Percentiles rank a stretch among this genome's conserved stretches.
Evolutionary conservation across 768 basidiomycete species (phyloP).

Genomic region (Hortiboletus flavorubellus): DNA sequence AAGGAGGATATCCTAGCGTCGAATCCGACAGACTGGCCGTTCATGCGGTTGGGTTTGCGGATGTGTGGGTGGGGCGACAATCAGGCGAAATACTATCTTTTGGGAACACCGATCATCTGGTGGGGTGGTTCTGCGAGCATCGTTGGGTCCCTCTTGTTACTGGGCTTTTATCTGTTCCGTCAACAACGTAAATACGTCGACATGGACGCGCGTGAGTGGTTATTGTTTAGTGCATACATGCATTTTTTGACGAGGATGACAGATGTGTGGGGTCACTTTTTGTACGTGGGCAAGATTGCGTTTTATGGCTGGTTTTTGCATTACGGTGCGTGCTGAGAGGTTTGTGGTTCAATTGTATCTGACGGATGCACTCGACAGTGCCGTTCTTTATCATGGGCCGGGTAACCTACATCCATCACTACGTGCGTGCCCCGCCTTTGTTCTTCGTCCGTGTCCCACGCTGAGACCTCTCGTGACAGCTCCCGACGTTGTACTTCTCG

Average conservation of each 20-base stretch:
- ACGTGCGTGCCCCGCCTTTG: constrained; percentile 51
- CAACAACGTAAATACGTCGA: constrained; percentile 87
- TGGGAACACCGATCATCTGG: constrained; percentile 92
- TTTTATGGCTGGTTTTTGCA: constrained; percentile 92
- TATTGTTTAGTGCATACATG: background rate
- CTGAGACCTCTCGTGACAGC: constrained; percentile 39
- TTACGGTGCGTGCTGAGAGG: constrained; percentile 54
- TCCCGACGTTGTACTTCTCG: constrained; percentile 96
- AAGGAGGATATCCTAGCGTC: constrained; percentile 98
- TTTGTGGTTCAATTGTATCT: background rate
- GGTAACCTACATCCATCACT: constrained; percentile 95
- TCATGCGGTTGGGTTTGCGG: constrained; percentile 81
- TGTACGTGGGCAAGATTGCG: constrained; percentile 90
- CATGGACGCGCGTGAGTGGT: constrained; percentile 75
- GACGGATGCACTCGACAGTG: constrained; percentile 42
- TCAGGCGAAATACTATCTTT: constrained; percentile 89
- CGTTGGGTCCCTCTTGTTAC: constrained; percentile 45
- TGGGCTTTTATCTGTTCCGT: constrained; percentile 73
- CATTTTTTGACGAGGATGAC: constrained; percentile 7
- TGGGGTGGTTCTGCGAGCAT: constrained; percentile 78
- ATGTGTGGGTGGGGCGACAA: constrained; percentile 96
- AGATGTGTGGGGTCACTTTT: constrained; percentile 94
- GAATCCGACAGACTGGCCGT: constrained; percentile 90
- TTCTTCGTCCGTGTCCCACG: background rate
- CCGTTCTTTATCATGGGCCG: constrained; percentile 99